Conservation (phyloP, 495 filamentous ascomycete species). For the Podospora sp. region DNA sequence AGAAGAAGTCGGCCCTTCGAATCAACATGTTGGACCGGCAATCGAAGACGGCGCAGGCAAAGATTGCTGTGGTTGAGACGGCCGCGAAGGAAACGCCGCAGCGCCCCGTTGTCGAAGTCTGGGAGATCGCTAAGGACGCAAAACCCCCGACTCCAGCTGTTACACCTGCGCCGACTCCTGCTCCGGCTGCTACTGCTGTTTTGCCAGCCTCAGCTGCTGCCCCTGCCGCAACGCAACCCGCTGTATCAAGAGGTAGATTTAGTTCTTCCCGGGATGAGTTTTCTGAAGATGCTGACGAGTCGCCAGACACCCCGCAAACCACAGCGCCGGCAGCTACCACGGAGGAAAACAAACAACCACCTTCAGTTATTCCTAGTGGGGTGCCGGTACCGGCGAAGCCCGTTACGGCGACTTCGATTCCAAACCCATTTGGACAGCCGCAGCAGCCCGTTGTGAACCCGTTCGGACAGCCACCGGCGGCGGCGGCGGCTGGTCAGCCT, state of each 20-base stretch:
- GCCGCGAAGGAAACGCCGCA: conserved; percentile 83
- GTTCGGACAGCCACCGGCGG: conserved; percentile 11
- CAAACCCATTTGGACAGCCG: conserved; percentile 18
- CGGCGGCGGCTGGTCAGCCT: conserved; percentile 18
- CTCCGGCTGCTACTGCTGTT: conserved; percentile 36
- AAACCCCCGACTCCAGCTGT: conserved; percentile 58
- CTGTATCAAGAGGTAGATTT: conserved; percentile 30
- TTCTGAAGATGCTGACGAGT: conserved; percentile 22
- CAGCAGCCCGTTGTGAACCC: no score
- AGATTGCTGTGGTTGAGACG: conserved; percentile 74
- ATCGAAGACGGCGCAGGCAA: conserved; percentile 62
- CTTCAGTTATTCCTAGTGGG: background rate
- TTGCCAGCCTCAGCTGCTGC: conserved; percentile 27
- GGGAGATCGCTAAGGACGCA: conserved; percentile 74
- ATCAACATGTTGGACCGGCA: conserved; percentile 81
- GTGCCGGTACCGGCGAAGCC: background rate
- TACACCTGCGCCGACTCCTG: conserved; percentile 15
- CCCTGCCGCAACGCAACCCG: conserved; percentile 17
- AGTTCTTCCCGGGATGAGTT: background rate
- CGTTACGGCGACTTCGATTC: background rate
- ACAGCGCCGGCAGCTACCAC: conserved; percentile 22
- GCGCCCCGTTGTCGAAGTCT: conserved; percentile 79
- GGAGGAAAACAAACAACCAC: conserved; percentile 29
- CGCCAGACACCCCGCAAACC: conserved; percentile 15
- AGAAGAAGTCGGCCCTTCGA: conserved; percentile 68